Evolutionary conservation across 352 stramenopile genomes (phyloP).

Genomic region (Poterioochromonas sp.): DNA sequence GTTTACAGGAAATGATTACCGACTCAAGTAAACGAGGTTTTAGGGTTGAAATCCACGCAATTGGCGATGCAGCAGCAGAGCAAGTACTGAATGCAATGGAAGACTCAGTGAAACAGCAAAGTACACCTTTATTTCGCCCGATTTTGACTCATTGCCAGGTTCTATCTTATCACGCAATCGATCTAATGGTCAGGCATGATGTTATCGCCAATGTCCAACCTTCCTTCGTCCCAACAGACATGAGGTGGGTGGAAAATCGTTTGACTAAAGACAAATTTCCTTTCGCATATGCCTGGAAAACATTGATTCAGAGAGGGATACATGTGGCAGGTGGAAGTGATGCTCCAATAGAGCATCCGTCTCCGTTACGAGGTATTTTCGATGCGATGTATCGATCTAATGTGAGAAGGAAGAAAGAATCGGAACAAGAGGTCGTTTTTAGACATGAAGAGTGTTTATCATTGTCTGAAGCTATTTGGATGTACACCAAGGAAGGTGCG

Average conservation of each 20-base stretch:
- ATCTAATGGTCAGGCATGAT: conserved; percentile 51
- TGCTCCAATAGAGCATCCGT: conserved; percentile 68
- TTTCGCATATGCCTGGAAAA: conserved; percentile 59
- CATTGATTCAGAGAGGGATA: conserved; percentile 50
- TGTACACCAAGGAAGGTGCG: conserved; percentile 58
- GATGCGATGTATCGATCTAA: conserved; percentile 65
- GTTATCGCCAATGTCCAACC: conserved; percentile 73
- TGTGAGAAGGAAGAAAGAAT: conserved; percentile 44
- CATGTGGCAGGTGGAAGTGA: conserved; percentile 53
- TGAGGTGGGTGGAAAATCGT: conserved; percentile 62
- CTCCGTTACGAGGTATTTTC: conserved; percentile 73
- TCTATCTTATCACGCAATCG: conserved; percentile 58
- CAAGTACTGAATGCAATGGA: conserved; percentile 4
- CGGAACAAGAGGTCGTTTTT: conserved; percentile 51
- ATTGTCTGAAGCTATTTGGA: conserved; percentile 60
- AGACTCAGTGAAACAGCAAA: conserved; percentile 39
- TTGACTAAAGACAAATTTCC: conserved; percentile 52
- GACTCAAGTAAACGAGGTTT: conserved; percentile 55
- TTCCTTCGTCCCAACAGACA: conserved; percentile 72
- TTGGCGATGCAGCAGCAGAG: conserved; percentile 51
- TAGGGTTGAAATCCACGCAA: conserved; percentile 70
- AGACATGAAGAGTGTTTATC: conserved; percentile 54
- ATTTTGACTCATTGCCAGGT: conserved; percentile 77
- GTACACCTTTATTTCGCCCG: conserved; percentile 51
- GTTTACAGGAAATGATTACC: conserved; percentile 54